phyloP scores from a whole-genome alignment of 345 rosid species.

The Erodium maritimum region DNA sequence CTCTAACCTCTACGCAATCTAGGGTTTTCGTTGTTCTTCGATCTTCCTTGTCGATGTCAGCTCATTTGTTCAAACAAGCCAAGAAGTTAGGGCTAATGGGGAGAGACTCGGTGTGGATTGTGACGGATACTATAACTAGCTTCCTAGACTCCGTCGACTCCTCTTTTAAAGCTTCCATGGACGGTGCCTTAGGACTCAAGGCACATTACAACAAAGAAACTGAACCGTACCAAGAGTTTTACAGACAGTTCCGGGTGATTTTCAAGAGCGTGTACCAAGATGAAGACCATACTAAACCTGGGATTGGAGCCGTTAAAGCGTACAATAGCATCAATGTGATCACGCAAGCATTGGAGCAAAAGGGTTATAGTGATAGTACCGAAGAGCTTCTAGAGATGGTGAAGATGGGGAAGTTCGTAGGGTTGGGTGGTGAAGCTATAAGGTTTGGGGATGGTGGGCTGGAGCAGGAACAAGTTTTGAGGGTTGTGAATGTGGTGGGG shows the following conservation, averaged over 20 bases:
- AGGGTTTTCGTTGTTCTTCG: slow-evolving; percentile 38
- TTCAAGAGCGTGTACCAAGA: slow-evolving; percentile 16
- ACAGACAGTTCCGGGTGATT: slow-evolving; percentile 9
- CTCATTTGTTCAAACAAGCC: slow-evolving; percentile 30
- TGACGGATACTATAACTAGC: slow-evolving; percentile 18
- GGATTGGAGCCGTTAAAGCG: slow-evolving; percentile 24
- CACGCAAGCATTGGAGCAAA: slow-evolving; percentile 7
- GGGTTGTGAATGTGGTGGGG: slow-evolving; percentile 30
- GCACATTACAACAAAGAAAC: slow-evolving; percentile 9
- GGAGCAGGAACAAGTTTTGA: slow-evolving; percentile 3
- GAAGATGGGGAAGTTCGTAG: no score
- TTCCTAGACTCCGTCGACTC: slow-evolving; percentile 23
- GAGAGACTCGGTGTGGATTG: slow-evolving; percentile 33
- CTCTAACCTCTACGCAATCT: slow-evolving; percentile 10
- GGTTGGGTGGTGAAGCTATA: slow-evolving; percentile 30
- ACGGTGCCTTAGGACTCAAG: slow-evolving; percentile 39
- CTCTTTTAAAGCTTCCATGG: slow-evolving; percentile 29
- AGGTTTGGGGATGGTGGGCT: slow-evolving; percentile 18
- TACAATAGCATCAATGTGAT: slow-evolving; percentile 27
- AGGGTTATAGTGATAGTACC: slow-evolving; percentile 4
- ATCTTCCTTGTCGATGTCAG: slow-evolving; percentile 22
- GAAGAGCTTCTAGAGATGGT: no score
- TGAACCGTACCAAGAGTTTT: slow-evolving; percentile 13
- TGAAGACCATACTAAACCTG: slow-evolving; percentile 21
- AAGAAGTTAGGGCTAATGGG: slow-evolving; percentile 24